Evolutionary conservation across 2,329 filamentous ascomycete species (phyloP), one percentile per base, ranked within the genome.

Genomic region (Penicillium capsulatum): DNA sequence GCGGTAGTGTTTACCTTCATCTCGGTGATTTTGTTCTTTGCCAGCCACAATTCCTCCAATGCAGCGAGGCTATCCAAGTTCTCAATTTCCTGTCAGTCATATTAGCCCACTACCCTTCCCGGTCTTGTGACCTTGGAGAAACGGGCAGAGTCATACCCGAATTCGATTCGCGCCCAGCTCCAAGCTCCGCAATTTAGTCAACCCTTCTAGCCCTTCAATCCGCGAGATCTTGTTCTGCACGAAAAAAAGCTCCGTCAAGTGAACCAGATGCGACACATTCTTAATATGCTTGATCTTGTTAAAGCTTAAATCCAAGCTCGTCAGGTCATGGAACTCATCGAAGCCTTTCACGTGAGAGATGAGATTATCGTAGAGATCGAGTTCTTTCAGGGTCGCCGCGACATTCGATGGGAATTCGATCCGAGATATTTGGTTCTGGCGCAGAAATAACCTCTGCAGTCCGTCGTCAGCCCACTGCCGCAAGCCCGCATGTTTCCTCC

Each of bases 251-350:
- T 97, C 88, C 47, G 76, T 84, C 41, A 97, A 76, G 38, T 88
- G 76, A 15, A 71, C 83, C 43, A 98, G 71, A 56, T 91, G 84
- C 42, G 77, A 76, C 50, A 97, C 71, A 57, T 91, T 81, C 67
- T 94, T 95, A 71, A 98, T 94, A 67, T 96, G 90, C 65, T 95
- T 96, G 71, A 98, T 91, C 73, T 97, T 97, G 74, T 98, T 98
- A 78, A 96, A 98, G 65, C 86, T 94, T 36, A 98, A 75, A 63
- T 98, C 92, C 38, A 98, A 79, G 40, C 73, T 84, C 4, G 78
- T 87, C 38, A 98, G 77, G 45, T 85, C 75, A 9, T 75, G 79
- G 41, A 96, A 79, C 31, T 80, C 73, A 38, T 96, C 89, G 31
- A 98, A 76, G 19, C 86, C 86, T 51, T 83, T 82, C 65, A 96